These are phyloP conservation scores for Copromyces sp. DNA, from an alignment of 495 filamentous ascomycete genomes.

Conservation along the genomic window DNA sequence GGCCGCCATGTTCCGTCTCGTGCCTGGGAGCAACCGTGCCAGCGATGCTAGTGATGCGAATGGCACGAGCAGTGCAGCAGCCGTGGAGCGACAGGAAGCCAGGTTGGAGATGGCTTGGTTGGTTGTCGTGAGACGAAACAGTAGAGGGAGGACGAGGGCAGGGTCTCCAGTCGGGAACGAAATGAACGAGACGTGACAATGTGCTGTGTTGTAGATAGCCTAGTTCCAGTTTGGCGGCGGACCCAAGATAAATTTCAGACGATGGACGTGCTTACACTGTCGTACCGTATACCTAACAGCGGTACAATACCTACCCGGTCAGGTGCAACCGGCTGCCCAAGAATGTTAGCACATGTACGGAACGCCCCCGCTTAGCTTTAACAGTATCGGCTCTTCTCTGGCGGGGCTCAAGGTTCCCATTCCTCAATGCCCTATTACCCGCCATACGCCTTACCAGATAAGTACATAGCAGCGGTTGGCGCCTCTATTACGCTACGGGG, in stretches of 20 bases:
- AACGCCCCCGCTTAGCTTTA: not conserved
- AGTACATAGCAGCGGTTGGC: not conserved
- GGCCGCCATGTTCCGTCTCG: not conserved
- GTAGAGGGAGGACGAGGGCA: not conserved
- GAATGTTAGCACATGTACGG: not conserved
- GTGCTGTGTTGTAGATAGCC: not conserved
- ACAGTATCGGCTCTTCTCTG: not conserved
- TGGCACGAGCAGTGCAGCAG: not conserved
- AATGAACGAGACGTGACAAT: not conserved
- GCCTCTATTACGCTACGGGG: not conserved
- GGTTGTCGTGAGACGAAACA: not conserved
- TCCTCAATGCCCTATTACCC: not conserved
- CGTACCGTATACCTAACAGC: not conserved
- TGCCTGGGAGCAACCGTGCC: not conserved
- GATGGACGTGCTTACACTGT: not conserved
- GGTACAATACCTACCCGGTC: not conserved
- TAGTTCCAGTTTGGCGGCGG: not conserved
- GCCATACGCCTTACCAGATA: not conserved
- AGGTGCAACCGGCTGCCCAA: not conserved
- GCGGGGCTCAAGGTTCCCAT: not conserved
- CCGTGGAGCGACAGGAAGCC: not conserved
- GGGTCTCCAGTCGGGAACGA: not conserved
- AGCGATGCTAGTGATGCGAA: not conserved
- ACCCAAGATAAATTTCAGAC: not conserved
- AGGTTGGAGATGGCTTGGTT: not conserved